These are phyloP conservation scores for Albizia julibrissin DNA, from an alignment of 306 rosid species.

Conservation along the genomic window DNA sequence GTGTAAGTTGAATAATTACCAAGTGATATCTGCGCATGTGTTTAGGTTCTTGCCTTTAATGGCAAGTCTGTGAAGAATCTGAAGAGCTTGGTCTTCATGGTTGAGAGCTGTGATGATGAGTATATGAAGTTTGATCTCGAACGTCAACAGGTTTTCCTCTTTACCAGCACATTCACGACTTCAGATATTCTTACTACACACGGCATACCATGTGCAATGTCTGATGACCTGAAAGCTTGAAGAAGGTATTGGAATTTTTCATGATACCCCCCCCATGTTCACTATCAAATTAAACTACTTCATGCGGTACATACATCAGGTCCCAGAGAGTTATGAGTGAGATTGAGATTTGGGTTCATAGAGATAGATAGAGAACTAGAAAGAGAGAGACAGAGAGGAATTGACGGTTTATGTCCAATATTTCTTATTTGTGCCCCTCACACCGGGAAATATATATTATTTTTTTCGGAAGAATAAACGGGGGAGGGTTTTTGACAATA, in stretches of 20 bases:
- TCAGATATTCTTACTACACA: constrained; percentile 69
- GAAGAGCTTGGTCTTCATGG: constrained; percentile 76
- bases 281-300: too few species aligned
- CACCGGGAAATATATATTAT: too few species aligned
- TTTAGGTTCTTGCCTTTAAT: constrained; percentile 75
- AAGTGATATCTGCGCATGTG: constrained; percentile 11
- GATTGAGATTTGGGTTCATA: neutral
- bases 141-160: constrained; percentile 70
- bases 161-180: constrained; percentile 27
- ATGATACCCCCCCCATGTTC: neutral
- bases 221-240: constrained; percentile 61
- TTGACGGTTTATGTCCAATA: neutral
- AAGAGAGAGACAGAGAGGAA: neutral
- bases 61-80: constrained; percentile 87
- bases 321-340: too few species aligned
- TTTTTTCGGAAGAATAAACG: neutral
- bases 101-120: constrained; percentile 68
- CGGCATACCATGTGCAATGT: constrained; percentile 72
- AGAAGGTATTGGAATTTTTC: constrained; percentile 2
- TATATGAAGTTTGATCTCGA: constrained; percentile 80
- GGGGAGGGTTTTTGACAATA: neutral
- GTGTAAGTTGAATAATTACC: neutral
- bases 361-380: neutral
- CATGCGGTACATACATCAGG: too few species aligned
- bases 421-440: neutral